Percentiles rank a stretch among this genome's conserved stretches.
Conservation (phyloP, 2,329 filamentous ascomycete genomes). For the Arthrobotrys conoides region DNA sequence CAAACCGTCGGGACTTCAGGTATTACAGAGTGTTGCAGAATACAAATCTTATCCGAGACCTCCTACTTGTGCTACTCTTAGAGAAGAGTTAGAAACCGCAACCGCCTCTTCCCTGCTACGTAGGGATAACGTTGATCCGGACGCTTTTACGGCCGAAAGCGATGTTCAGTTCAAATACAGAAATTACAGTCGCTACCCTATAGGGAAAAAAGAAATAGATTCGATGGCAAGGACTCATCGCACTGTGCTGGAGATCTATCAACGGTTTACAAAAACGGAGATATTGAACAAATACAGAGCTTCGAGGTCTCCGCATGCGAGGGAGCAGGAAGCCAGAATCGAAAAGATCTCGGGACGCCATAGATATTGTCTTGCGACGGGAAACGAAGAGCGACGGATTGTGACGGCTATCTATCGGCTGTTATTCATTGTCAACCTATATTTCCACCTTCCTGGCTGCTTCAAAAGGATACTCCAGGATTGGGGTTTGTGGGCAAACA, state of each 20-base stretch:
- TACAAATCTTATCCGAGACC: background rate
- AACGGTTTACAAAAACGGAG: background rate
- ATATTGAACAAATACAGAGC: background rate
- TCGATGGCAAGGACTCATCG: background rate
- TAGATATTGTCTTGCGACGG: background rate
- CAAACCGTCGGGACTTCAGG: background rate
- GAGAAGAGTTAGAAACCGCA: too few relatives aligned
- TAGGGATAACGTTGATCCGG: background rate
- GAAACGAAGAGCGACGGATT: constrained; percentile 1
- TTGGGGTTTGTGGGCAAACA: constrained; percentile 1
- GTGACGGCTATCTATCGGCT: background rate
- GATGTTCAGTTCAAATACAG: background rate
- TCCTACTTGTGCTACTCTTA: background rate
- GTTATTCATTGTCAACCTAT: background rate
- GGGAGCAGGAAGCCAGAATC: background rate
- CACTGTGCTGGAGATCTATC: background rate
- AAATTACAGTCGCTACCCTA: background rate
- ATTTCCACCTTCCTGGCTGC: background rate
- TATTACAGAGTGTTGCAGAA: background rate
- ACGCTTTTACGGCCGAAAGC: too few relatives aligned
- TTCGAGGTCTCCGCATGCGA: too few relatives aligned
- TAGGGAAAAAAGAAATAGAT: constrained; percentile 2
- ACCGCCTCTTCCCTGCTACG: too few relatives aligned
- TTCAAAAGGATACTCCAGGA: background rate
- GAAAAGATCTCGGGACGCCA: background rate